A percentile compares a stretch with the other conserved stretches of the same genome.
These are phyloP conservation scores for Starmerella geochares DNA, from an alignment of 805 yeast genomes.

Conservation along the genomic window DNA sequence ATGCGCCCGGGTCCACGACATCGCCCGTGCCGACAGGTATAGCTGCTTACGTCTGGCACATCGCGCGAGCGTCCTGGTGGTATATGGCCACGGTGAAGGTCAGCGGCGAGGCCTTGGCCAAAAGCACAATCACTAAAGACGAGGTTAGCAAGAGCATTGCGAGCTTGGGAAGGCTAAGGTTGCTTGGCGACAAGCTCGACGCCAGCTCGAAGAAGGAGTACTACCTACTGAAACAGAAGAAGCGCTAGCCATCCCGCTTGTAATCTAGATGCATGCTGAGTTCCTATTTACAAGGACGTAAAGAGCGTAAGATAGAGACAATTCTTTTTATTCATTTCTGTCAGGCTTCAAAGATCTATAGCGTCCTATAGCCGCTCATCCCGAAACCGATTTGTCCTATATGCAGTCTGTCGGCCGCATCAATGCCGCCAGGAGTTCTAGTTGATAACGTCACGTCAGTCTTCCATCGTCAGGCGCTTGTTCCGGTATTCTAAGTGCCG, in stretches of 20 bases:
- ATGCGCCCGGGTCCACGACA: conserved; percentile 29
- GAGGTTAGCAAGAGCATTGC: conserved; percentile 27
- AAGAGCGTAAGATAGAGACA: no score
- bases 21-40: conserved; percentile 32
- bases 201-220: conserved; percentile 37
- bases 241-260: not conserved
- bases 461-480: no score
- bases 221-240: not conserved
- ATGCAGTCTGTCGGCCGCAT: no score
- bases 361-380: no score
- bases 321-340: no score
- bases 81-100: conserved; percentile 26
- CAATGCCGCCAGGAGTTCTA: no score
- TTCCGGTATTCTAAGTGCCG: no score
- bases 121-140: conserved; percentile 13
- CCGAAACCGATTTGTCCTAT: no score
- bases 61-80: conserved; percentile 26
- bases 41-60: conserved; percentile 26
- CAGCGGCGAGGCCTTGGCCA: conserved; percentile 27
- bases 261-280: not conserved
- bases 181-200: conserved; percentile 40
- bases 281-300: no score
- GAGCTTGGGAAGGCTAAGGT: conserved; percentile 39
- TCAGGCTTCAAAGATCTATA: no score
- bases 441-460: no score